Evolutionary conservation across 2,329 filamentous ascomycete species (phyloP), one percentile per base, ranked within the genome.

Genomic region (Verticillium alfalfae): DNA sequence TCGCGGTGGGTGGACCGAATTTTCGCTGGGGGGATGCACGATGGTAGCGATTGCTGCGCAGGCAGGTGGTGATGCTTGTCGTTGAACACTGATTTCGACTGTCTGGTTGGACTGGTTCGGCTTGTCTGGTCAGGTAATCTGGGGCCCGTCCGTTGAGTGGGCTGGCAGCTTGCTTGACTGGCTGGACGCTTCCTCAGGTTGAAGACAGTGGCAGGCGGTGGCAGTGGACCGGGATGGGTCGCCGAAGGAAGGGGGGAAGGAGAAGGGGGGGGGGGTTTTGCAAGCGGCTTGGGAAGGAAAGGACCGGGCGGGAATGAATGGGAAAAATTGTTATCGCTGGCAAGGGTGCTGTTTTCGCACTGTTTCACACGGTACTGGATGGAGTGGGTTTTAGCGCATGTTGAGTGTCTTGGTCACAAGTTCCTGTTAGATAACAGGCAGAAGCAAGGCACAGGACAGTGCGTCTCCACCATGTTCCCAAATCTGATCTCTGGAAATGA

Each of bases 241-340:
- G 8, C 26, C 18, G 59, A 61, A 63, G 26, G 4, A 31, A 31
- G 26, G 26, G 26, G 26, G 26, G 4, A 56, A 38, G 58, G 56
- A 63, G 57, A 31, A 56, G 49, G 58, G 63, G 63, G 61, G 60
- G 62, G 56, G 64, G 57, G 52, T 58, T 57, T 61, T 60, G 63
- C 63, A 58, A 31, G 60, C 62, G 64, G 64, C 56, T 61, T 52
- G 57, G 45, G 54, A 34, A 61, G 58, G 58, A 58, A 52, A 60
- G 60, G 61, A 60, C 63, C 62, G 62, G 64, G 64, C 62, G 62
- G 62, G 64, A 60, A 60, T 52, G 57, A 56, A 56, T 56, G 63
- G 61, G 63, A 63, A 66, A 66, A 61, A 61, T 63, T 65, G 64
- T 64, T 64, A 65, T 65, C 64, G 61, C 56, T 52, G 38, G 58